Evolutionary conservation across 192 early-diverging fungal genomes (phyloP).

Genomic region (Podila clonocystis): DNA sequence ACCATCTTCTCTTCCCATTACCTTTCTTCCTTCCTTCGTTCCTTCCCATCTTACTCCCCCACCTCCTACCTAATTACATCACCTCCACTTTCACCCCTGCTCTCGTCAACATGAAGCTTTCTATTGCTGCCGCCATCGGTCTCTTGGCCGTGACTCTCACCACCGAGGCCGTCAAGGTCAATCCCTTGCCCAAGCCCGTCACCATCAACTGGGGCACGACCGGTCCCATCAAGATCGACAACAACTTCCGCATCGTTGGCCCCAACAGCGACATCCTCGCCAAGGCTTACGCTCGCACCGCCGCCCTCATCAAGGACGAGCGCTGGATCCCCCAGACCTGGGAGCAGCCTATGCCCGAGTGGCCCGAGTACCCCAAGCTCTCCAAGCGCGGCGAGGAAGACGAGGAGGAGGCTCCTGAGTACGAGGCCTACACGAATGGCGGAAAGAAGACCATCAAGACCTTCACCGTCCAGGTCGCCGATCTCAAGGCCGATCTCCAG

Average conservation of each 20-base stretch:
- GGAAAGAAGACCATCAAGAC: slow-evolving; percentile 24
- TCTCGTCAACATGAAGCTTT: slow-evolving; percentile 22
- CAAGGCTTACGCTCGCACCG: slow-evolving; percentile 61
- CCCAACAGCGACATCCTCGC: slow-evolving; percentile 50
- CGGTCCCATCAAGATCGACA: slow-evolving; percentile 41
- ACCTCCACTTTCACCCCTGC: background rate
- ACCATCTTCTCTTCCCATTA: slow-evolving; percentile 1
- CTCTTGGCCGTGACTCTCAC: slow-evolving; percentile 36
- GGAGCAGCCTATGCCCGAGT: slow-evolving; percentile 39
- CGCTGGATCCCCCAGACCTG: slow-evolving; percentile 55
- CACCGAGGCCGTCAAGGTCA: slow-evolving; percentile 51
- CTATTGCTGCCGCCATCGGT: slow-evolving; percentile 53
- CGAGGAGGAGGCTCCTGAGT: background rate
- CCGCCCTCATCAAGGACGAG: slow-evolving; percentile 57
- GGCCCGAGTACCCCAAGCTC: slow-evolving; percentile 45
- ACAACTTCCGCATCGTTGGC: slow-evolving; percentile 31
- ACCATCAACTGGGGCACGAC: slow-evolving; percentile 39
- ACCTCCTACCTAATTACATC: background rate
- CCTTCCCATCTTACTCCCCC: background rate
- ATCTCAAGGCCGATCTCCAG: slow-evolving; percentile 59
- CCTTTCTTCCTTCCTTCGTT: background rate
- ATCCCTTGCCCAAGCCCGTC: slow-evolving; percentile 54
- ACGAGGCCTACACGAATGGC: background rate
- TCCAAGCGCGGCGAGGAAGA: slow-evolving; percentile 32
- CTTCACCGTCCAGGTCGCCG: slow-evolving; percentile 58